phyloP scores from a whole-genome alignment of 2,329 filamentous ascomycete species.

The Karstenula rhodostoma region DNA sequence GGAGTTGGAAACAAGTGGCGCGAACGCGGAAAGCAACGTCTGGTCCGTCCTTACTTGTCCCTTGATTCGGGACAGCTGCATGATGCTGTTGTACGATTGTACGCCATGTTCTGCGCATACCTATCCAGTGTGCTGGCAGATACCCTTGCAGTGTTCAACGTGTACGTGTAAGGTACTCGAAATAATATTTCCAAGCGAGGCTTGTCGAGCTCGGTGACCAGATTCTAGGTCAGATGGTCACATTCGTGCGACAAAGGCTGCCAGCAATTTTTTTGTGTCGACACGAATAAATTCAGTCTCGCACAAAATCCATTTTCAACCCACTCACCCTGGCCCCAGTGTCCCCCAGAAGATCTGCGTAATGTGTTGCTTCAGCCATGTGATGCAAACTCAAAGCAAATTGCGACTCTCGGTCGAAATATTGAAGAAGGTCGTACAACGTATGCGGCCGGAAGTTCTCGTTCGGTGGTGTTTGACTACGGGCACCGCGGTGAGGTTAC shows the following conservation, averaged over 20 bases:
- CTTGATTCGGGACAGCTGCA: conserved; percentile 24
- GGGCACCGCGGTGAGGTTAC: conserved; percentile 19
- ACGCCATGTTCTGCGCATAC: conserved; percentile 25
- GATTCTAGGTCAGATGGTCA: conserved; percentile 21
- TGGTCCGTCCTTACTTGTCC: conserved; percentile 22
- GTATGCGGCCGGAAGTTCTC: conserved; percentile 25
- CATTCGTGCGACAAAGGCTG: conserved; percentile 25
- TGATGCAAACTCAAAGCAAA: neutral
- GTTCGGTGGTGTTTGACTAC: conserved; percentile 16
- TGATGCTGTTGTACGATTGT: conserved; percentile 27
- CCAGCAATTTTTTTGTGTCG: conserved; percentile 16
- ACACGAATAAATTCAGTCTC: conserved; percentile 9
- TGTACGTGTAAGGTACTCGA: conserved; percentile 12
- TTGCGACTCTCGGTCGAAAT: neutral
- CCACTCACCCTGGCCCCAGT: conserved; percentile 1
- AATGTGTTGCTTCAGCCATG: neutral
- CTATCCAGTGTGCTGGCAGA: conserved; percentile 28
- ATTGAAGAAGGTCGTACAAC: conserved; percentile 9
- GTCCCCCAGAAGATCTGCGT: conserved; percentile 11
- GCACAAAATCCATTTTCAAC: conserved; percentile 8
- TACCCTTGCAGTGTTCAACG: conserved; percentile 15
- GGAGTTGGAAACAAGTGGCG: conserved; percentile 11
- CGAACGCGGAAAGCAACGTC: conserved; percentile 14
- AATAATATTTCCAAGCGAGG: conserved; percentile 6
- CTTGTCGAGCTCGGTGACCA: neutral